Evolutionary conservation across 2,329 filamentous ascomycete species (phyloP).

Genomic region (Thermomyces lanuginosus): DNA sequence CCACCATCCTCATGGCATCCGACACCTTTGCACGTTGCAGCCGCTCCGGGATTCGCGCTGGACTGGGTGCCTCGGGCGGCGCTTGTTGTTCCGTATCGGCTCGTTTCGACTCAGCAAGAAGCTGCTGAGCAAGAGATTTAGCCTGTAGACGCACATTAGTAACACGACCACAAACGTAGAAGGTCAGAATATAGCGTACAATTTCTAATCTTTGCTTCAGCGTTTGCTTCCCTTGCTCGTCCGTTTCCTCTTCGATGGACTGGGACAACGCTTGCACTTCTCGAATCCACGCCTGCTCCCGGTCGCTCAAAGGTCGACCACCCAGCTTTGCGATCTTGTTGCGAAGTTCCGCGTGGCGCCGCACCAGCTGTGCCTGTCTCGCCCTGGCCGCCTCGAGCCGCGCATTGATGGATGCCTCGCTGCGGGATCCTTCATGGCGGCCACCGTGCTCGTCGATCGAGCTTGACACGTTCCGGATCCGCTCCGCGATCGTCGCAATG

Average conservation of each 20-base stretch:
- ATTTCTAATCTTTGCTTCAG: slow-evolving; percentile 23
- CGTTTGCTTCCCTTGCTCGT: slow-evolving; percentile 11
- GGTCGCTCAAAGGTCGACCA: slow-evolving; percentile 30
- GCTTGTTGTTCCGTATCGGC: slow-evolving; percentile 17
- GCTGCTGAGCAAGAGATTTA: slow-evolving; percentile 22
- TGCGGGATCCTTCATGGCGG: slow-evolving; percentile 16
- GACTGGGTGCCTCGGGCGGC: slow-evolving; percentile 12
- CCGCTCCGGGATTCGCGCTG: slow-evolving; percentile 23
- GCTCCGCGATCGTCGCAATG: slow-evolving; percentile 29
- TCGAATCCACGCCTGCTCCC: slow-evolving; percentile 29
- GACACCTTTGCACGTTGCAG: slow-evolving; percentile 31
- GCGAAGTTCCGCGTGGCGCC: slow-evolving; percentile 29
- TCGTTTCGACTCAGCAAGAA: slow-evolving; percentile 22
- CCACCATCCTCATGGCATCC: slow-evolving; percentile 35
- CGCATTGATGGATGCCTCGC: slow-evolving; percentile 21
- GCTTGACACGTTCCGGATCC: slow-evolving; percentile 27
- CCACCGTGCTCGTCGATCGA: slow-evolving; percentile 22
- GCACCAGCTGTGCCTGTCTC: slow-evolving; percentile 23
- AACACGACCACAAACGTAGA: background rate
- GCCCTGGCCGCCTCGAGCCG: slow-evolving; percentile 25
- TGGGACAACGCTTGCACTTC: slow-evolving; percentile 27
- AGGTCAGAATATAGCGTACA: slow-evolving; percentile 15
- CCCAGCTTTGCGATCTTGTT: slow-evolving; percentile 27
- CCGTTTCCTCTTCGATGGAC: slow-evolving; percentile 17
- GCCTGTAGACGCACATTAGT: slow-evolving; percentile 17